Conservation (phyloP, 2,329 filamentous ascomycete species). For the Aspergillus tamarii region DNA sequence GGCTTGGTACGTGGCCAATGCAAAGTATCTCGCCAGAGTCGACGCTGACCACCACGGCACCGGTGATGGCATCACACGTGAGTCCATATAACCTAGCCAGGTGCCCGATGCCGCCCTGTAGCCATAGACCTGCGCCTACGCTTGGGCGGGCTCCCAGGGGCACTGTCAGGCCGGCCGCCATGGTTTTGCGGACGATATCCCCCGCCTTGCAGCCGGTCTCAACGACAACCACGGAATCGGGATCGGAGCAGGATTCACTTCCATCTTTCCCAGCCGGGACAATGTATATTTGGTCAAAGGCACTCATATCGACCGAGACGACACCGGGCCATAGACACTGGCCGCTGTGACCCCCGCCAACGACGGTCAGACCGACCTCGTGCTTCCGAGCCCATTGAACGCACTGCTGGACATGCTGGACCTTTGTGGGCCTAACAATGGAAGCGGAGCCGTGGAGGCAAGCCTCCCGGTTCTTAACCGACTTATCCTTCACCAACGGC, state of each 20-base stretch:
- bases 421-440: conserved; percentile 43
- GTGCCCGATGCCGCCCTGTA: conserved; percentile 68
- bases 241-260: conserved; percentile 5
- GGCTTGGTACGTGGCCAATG: conserved; percentile 56
- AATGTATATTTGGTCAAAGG: conserved; percentile 57
- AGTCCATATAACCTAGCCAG: conserved; percentile 60
- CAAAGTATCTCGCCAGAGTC: conserved; percentile 51
- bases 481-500: too few relatives aligned
- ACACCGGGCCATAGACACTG: conserved; percentile 59
- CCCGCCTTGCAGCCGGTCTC: conserved; percentile 61
- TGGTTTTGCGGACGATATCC: conserved; percentile 55
- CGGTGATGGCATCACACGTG: conserved; percentile 62
- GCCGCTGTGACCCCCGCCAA: conserved; percentile 64
- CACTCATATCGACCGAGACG: conserved; percentile 62
- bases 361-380: conserved; percentile 49
- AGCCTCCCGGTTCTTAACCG: too few relatives aligned
- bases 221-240: conserved; percentile 50
- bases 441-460: too few relatives aligned
- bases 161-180: conserved; percentile 55
- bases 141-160: conserved; percentile 65
- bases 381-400: conserved; percentile 60
- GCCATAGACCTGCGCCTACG: conserved; percentile 65
- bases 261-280: conserved; percentile 26
- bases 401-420: conserved; percentile 58
- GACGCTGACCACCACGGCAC: conserved; percentile 61